Conservation (phyloP, 352 stramenopile genomes). For the Pythium dissotocum region DNA sequence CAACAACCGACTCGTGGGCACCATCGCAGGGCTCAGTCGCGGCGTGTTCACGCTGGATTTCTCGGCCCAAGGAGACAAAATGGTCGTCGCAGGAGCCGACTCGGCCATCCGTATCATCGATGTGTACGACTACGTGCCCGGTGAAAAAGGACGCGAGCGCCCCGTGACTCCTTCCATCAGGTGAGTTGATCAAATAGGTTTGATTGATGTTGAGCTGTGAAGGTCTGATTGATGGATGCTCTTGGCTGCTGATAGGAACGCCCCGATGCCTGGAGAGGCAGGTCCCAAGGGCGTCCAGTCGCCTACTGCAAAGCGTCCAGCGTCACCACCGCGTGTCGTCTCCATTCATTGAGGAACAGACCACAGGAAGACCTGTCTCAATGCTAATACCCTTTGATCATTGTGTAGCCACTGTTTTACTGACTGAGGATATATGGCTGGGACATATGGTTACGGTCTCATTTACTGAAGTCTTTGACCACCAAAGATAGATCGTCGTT, state of each 20-base stretch:
- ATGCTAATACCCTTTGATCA: neutral
- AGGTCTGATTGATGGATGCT: neutral
- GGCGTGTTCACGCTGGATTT: slow-evolving; percentile 90
- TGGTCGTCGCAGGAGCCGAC: slow-evolving; percentile 85
- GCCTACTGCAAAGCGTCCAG: neutral
- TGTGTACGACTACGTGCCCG: slow-evolving; percentile 75
- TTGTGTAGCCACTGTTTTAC: neutral
- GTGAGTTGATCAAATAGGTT: slow-evolving; percentile 12
- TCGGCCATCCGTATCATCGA: slow-evolving; percentile 90
- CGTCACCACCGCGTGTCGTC: neutral
- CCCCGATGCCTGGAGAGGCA: neutral
- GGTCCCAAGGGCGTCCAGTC: neutral
- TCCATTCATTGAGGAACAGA: neutral
- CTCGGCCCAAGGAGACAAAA: slow-evolving; percentile 65
- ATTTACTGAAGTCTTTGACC: neutral
- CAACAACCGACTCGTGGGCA: slow-evolving; percentile 63
- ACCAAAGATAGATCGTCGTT: neutral
- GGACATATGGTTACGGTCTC: neutral
- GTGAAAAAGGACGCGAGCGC: slow-evolving; percentile 68
- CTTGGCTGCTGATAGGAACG: neutral
- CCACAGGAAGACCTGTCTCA: neutral
- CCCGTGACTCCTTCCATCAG: slow-evolving; percentile 68
- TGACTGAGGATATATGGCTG: no score
- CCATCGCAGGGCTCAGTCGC: slow-evolving; percentile 75
- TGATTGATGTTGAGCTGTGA: neutral